Percentiles rank a stretch among this genome's conserved stretches.
Conservation (phyloP, 345 rosid genomes). For the Lepidium africanum region DNA sequence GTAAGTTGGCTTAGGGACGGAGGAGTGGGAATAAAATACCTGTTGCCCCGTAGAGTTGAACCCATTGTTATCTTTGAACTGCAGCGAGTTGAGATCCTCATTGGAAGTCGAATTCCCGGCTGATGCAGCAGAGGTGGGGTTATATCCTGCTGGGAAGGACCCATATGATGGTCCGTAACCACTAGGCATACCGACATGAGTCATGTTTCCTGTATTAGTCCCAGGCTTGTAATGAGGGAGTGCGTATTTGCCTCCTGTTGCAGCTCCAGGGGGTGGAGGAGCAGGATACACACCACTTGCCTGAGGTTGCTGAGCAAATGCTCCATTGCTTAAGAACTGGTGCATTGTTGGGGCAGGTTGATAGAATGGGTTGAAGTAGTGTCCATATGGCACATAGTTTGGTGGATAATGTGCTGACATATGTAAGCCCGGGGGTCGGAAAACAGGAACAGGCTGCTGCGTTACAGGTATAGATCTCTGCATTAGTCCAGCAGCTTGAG, state of each 20-base stretch:
- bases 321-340: constrained; percentile 70
- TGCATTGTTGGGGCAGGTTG: constrained; percentile 74
- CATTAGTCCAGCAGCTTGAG: constrained; percentile 76
- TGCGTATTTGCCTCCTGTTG: constrained; percentile 65
- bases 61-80: constrained; percentile 72
- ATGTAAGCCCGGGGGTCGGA: constrained; percentile 81
- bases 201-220: constrained; percentile 50
- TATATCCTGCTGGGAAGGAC: constrained; percentile 67
- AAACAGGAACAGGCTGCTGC: constrained; percentile 80
- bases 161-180: constrained; percentile 70
- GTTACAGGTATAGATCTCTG: constrained; percentile 72
- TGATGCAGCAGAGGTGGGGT: constrained; percentile 50
- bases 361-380: constrained; percentile 65
- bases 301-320: constrained; percentile 82
- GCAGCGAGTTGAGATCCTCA: constrained; percentile 73
- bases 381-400: constrained; percentile 76
- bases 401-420: constrained; percentile 67
- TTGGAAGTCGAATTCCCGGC: constrained; percentile 60
- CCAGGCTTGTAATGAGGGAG: constrained; percentile 83
- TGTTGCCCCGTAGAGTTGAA: constrained; percentile 78
- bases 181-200: constrained; percentile 69
- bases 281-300: constrained; percentile 65
- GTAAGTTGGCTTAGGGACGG: neutral
- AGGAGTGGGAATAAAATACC: constrained; percentile 6
- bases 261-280: constrained; percentile 58